Percentiles rank a stretch among this genome's conserved stretches.
These are phyloP conservation scores for Euryodendron excelsum DNA, from an alignment of 148 eudicot genomes.

Conservation along the genomic window DNA sequence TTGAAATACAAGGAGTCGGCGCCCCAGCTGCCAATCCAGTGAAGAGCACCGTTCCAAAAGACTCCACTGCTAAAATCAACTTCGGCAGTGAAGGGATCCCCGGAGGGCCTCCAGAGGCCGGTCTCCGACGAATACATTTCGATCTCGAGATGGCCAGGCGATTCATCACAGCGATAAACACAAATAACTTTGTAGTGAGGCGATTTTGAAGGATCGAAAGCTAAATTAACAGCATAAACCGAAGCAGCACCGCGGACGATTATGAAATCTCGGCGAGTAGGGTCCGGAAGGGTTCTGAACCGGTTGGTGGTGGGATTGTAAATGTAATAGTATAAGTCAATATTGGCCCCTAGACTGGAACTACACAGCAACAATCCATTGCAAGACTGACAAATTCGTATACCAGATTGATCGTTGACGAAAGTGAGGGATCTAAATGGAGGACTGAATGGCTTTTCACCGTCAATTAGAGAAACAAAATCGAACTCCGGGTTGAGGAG, in stretches of 20 bases:
- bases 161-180: background rate
- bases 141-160: background rate
- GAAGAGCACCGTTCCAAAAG: background rate
- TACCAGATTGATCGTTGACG: background rate
- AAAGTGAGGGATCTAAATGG: background rate
- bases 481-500: too few relatives aligned
- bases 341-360: too few relatives aligned
- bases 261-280: too few relatives aligned
- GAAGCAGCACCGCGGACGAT: too few relatives aligned
- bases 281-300: background rate
- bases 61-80: background rate
- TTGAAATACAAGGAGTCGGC: background rate
- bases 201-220: slow-evolving; percentile 4
- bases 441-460: background rate
- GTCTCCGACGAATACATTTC: background rate
- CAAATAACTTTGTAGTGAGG: slow-evolving; percentile 2
- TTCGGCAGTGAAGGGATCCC: background rate
- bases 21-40: background rate
- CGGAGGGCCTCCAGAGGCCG: background rate
- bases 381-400: background rate
- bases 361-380: background rate
- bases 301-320: slow-evolving; percentile 8
- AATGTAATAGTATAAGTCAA: background rate
- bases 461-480: background rate
- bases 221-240: background rate